Evolutionary conservation across 2,329 filamentous ascomycete species (phyloP).

Genomic region (Xylaria sp.): DNA sequence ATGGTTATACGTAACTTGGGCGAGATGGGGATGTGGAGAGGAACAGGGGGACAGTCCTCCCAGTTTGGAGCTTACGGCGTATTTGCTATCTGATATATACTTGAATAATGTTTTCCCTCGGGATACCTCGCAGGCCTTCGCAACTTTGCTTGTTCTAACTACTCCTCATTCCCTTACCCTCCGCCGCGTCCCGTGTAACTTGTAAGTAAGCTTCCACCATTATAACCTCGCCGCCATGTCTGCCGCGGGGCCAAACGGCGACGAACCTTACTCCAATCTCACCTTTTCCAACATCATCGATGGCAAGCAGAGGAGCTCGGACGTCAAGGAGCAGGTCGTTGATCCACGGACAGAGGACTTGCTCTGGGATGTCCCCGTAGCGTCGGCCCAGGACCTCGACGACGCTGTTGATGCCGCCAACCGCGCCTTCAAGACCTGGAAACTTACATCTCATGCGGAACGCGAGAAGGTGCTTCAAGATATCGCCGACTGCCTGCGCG

Average conservation of each 20-base stretch:
- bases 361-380: slow-evolving; percentile 59
- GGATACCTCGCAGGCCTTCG: slow-evolving; percentile 2
- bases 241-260: slow-evolving; percentile 32
- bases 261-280: slow-evolving; percentile 27
- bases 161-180: slow-evolving; percentile 10
- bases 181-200: slow-evolving; percentile 8
- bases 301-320: slow-evolving; percentile 51
- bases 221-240: slow-evolving; percentile 27
- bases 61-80: background rate
- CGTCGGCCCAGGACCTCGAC: slow-evolving; percentile 53
- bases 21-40: slow-evolving; percentile 16
- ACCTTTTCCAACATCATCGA: slow-evolving; percentile 59
- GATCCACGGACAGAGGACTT: slow-evolving; percentile 58
- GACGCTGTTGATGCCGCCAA: slow-evolving; percentile 58
- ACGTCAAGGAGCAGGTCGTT: slow-evolving; percentile 51
- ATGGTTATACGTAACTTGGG: slow-evolving; percentile 9
- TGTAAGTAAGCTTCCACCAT: slow-evolving; percentile 8
- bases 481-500: slow-evolving; percentile 54
- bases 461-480: slow-evolving; percentile 54
- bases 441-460: slow-evolving; percentile 55
- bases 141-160: slow-evolving; percentile 12
- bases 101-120: too few species aligned
- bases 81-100: background rate
- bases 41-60: slow-evolving; percentile 6
- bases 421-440: slow-evolving; percentile 60